Percentiles rank a stretch among this genome's conserved stretches.
Evolutionary conservation across 2,329 filamentous ascomycete species (phyloP).

Genomic region (Trichophyton mentagrophytes): DNA sequence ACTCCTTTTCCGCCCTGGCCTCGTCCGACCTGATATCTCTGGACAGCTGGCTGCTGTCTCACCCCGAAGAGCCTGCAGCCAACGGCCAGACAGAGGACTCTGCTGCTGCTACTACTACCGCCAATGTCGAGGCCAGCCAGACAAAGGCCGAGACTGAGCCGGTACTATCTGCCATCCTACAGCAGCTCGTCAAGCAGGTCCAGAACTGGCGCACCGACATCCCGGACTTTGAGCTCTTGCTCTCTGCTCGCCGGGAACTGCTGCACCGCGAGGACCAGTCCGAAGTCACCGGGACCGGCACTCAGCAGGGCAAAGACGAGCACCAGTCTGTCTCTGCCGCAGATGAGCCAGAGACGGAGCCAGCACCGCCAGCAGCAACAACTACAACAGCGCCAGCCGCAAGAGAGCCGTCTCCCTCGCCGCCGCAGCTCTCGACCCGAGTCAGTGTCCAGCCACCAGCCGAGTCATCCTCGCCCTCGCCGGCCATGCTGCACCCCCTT

Average conservation of each 20-base stretch:
- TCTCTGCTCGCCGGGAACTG: conserved; percentile 44
- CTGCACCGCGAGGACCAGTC: conserved; percentile 24
- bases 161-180: conserved; percentile 44
- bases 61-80: conserved; percentile 40
- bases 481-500: background rate
- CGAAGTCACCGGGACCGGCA: background rate
- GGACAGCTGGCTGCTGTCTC: conserved; percentile 79
- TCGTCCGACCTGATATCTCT: conserved; percentile 74
- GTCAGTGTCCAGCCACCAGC: background rate
- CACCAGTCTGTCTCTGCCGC: background rate
- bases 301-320: too few relatives aligned
- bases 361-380: background rate
- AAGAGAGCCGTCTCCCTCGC: background rate
- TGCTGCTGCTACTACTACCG: background rate
- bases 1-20: conserved; percentile 67
- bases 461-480: background rate
- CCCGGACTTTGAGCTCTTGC: conserved; percentile 58
- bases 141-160: conserved; percentile 16
- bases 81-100: background rate
- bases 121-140: conserved; percentile 12
- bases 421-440: background rate
- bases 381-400: background rate
- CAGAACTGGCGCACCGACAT: conserved; percentile 50
- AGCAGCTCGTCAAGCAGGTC: conserved; percentile 50
- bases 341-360: background rate